A percentile compares a stretch with the other conserved stretches of the same genome.
Evolutionary conservation across 2,329 filamentous ascomycete species (phyloP).

Genomic region (Colletotrichum sp.): DNA sequence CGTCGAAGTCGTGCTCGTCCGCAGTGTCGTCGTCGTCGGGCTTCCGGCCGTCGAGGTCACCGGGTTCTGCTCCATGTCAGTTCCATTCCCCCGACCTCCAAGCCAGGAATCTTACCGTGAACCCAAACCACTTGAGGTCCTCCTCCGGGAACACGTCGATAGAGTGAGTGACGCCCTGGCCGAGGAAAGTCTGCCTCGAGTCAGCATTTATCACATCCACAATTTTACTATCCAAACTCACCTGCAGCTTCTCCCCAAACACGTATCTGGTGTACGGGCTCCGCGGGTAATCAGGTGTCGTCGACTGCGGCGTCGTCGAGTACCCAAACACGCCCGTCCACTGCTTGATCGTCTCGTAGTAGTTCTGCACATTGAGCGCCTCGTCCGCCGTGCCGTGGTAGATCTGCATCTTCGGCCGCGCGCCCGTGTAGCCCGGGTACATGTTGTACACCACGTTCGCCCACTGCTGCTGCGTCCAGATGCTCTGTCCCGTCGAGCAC

Average conservation of each 20-base stretch:
- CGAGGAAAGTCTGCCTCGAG: conserved; percentile 10
- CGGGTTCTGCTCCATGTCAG: neutral
- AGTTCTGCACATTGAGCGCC: conserved; percentile 57
- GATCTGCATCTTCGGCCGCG: conserved; percentile 61
- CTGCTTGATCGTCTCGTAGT: conserved; percentile 62
- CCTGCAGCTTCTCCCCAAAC: conserved; percentile 38
- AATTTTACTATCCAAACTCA: neutral
- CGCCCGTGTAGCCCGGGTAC: conserved; percentile 55
- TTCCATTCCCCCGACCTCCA: no score
- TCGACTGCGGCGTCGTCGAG: conserved; percentile 32
- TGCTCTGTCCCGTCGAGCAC: conserved; percentile 56
- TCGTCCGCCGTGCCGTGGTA: conserved; percentile 61
- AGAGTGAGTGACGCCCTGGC: conserved; percentile 12
- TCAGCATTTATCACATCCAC: neutral
- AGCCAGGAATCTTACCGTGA: neutral
- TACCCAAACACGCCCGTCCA: conserved; percentile 57
- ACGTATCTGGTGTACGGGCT: conserved; percentile 43
- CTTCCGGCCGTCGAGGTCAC: neutral
- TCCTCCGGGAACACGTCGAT: conserved; percentile 20
- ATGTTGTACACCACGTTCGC: conserved; percentile 46
- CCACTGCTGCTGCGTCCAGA: conserved; percentile 45
- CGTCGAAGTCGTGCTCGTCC: neutral
- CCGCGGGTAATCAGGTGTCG: conserved; percentile 36
- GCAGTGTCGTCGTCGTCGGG: conserved; percentile 5
- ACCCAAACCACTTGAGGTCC: conserved; percentile 22